Evolutionary conservation across 2,329 filamentous ascomycete species (phyloP).

Genomic region (Cladophialophora immunda): DNA sequence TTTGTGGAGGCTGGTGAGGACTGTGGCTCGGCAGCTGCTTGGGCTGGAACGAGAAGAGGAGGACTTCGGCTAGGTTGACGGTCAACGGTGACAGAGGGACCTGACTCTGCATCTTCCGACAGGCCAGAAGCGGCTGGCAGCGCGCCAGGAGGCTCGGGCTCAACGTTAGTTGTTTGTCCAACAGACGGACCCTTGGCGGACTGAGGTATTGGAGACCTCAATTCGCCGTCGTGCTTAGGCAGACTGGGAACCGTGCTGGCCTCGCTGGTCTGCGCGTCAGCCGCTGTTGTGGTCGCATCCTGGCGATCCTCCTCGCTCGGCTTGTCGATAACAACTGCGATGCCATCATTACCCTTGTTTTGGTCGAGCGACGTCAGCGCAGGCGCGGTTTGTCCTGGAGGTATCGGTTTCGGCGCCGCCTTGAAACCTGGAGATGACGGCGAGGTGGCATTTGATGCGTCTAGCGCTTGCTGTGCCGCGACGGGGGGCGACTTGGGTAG

Average conservation of each 20-base stretch:
- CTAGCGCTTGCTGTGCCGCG: conserved; percentile 10
- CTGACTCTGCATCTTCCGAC: conserved; percentile 2
- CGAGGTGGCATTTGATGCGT: not conserved
- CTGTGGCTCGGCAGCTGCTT: conserved; percentile 46
- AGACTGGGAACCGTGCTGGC: not conserved
- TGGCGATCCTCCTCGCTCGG: not conserved
- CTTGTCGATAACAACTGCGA: not conserved
- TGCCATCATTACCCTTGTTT: conserved; percentile 6
- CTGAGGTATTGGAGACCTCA: conserved; percentile 14
- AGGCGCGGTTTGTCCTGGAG: not conserved
- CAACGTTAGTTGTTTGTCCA: not conserved
- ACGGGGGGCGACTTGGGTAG: conserved; percentile 7
- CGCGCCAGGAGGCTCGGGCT: not conserved
- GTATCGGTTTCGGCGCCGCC: conserved; percentile 6
- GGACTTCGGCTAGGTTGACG: conserved; percentile 20
- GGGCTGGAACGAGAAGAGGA: conserved; percentile 21
- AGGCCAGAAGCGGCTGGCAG: not conserved
- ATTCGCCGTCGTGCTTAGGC: conserved; percentile 3
- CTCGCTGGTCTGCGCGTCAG: conserved; percentile 17
- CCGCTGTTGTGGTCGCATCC: not conserved
- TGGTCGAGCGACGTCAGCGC: not conserved
- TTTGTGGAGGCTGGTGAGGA: conserved; percentile 70
- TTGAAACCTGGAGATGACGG: conserved; percentile 19
- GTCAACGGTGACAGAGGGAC: conserved; percentile 4
- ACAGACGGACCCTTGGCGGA: not conserved